Evolutionary conservation across 1,284 basidiomycete species (phyloP).

Genomic region (Ganoderma sinense): DNA sequence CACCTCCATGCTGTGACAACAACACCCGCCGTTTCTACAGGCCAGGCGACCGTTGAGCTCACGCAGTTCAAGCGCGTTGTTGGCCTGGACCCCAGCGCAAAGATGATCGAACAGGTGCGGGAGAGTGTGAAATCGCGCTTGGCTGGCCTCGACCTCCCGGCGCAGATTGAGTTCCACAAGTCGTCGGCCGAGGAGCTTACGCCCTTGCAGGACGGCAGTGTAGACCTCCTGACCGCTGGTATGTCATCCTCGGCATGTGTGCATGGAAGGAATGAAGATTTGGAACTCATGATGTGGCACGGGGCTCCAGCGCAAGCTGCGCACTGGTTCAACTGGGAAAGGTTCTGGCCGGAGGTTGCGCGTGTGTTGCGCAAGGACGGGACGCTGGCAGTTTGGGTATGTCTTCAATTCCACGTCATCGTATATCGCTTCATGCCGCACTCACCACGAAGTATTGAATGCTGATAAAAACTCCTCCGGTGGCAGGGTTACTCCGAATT

Average conservation of each 20-base stretch:
- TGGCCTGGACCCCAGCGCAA: slow-evolving; percentile 77
- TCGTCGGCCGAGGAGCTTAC: slow-evolving; percentile 64
- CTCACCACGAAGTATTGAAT: background rate
- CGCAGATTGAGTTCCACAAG: slow-evolving; percentile 55
- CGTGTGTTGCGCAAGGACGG: slow-evolving; percentile 74
- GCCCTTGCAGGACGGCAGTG: slow-evolving; percentile 59
- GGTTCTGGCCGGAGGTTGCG: slow-evolving; percentile 74
- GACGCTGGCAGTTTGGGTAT: slow-evolving; percentile 80
- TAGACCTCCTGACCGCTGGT: slow-evolving; percentile 84
- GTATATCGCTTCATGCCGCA: background rate
- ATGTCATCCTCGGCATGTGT: slow-evolving; percentile 24
- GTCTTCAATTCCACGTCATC: slow-evolving; percentile 30
- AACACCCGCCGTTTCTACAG: slow-evolving; percentile 40
- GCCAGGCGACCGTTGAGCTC: slow-evolving; percentile 73
- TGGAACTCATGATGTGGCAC: background rate
- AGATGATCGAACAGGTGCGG: slow-evolving; percentile 77
- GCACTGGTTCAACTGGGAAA: slow-evolving; percentile 87
- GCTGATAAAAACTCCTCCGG: background rate
- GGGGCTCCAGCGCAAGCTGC: slow-evolving; percentile 72
- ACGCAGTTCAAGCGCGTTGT: slow-evolving; percentile 67
- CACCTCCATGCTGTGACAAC: background rate
- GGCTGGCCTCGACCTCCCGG: slow-evolving; percentile 25
- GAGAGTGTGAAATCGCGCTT: slow-evolving; percentile 40
- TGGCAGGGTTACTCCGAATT: slow-evolving; percentile 82
- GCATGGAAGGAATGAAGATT: background rate